Percentiles rank a stretch among this genome's conserved stretches.
phyloP scores from a whole-genome alignment of 2,329 filamentous ascomycete genomes.

The Diaporthe citriasiana region DNA sequence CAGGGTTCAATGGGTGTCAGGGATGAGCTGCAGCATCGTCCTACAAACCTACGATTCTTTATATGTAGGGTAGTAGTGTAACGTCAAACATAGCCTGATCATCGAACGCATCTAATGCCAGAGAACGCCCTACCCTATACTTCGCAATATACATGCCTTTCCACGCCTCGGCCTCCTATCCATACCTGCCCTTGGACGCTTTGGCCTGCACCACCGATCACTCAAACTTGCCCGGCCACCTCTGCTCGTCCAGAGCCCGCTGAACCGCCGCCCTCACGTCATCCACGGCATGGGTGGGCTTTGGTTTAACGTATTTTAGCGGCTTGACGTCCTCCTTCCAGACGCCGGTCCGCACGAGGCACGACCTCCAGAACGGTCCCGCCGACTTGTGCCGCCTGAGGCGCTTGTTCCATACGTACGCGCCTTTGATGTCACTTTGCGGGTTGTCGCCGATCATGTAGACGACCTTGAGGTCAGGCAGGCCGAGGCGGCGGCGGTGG shows the following conservation, averaged over 20 bases:
- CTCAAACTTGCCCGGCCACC: constrained; percentile 51
- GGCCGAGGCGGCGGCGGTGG: constrained; percentile 54
- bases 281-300: constrained; percentile 64
- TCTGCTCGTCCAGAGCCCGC: constrained; percentile 77
- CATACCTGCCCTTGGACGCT: background rate
- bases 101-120: background rate
- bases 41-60: background rate
- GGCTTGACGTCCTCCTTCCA: constrained; percentile 60
- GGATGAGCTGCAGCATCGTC: background rate
- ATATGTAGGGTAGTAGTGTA: background rate
- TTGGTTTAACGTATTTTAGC: background rate
- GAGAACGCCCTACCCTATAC: background rate
- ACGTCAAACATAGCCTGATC: background rate
- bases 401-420: constrained; percentile 78
- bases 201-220: background rate
- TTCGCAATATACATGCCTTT: background rate
- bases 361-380: constrained; percentile 76
- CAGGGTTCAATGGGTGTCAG: background rate
- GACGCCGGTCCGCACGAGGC: constrained; percentile 86
- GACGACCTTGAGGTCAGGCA: constrained; percentile 71
- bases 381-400: background rate
- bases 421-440: constrained; percentile 90
- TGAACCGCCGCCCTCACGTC: constrained; percentile 83
- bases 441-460: constrained; percentile 97
- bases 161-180: background rate